Evolutionary conservation across 2,329 filamentous ascomycete genomes (phyloP).

Genomic region (Colletotrichum sp.): DNA sequence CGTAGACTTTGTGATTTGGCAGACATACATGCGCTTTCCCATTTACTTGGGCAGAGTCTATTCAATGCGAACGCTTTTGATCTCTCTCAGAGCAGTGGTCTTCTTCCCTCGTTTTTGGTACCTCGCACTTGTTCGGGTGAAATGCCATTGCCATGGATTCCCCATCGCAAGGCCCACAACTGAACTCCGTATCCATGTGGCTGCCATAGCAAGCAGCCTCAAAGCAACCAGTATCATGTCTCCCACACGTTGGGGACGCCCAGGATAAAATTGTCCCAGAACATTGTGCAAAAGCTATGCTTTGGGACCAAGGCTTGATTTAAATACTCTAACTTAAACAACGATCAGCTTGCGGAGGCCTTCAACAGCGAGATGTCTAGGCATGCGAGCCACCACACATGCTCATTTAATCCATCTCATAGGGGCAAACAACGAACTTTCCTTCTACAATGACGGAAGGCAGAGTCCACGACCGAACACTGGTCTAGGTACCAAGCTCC

Average conservation of each 20-base stretch:
- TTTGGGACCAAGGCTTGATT: rapidly evolving
- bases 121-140: no score
- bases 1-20: rapidly evolving
- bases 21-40: no score
- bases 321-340: no score
- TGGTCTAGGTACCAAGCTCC: background rate
- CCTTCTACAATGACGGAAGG: no score
- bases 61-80: no score
- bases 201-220: background rate
- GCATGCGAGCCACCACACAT: background rate
- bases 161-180: no score
- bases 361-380: rapidly evolving
- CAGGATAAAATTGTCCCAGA: no score
- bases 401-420: no score
- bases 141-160: no score
- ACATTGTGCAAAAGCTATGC: background rate
- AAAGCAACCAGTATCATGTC: background rate
- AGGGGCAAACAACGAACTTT: no score
- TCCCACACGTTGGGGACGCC: background rate
- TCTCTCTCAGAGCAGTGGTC: rapidly evolving
- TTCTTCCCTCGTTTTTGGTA: rapidly evolving
- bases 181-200: no score
- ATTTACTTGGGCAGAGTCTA: no score
- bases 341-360: rapidly evolving
- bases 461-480: background rate